phyloP scores from a whole-genome alignment of 345 rosid species.

The Eucalyptus regnans region DNA sequence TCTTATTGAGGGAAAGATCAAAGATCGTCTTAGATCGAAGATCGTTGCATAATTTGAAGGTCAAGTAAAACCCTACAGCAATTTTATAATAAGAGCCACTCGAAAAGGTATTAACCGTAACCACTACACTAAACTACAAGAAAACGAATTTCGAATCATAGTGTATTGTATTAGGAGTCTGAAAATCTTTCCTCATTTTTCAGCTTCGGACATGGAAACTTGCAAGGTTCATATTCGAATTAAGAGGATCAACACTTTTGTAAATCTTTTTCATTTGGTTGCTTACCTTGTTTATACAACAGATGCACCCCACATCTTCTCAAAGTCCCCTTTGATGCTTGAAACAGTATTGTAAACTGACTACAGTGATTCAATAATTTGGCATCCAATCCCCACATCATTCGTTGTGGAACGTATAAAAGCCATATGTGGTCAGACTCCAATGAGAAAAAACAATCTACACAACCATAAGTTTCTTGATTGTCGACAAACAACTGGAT shows the following conservation, averaged over 20 bases:
- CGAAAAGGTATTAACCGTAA: no score
- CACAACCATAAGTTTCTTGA: neutral
- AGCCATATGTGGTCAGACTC: neutral
- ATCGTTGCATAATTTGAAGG: no score
- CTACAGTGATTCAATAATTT: neutral
- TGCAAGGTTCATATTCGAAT: neutral
- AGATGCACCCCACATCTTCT: neutral
- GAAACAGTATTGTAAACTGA: no score
- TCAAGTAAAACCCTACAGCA: no score
- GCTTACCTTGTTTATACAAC: neutral
- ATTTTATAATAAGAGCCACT: no score
- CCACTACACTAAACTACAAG: neutral
- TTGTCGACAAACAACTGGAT: neutral
- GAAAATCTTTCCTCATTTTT: neutral
- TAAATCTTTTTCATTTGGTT: neutral
- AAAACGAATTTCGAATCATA: neutral
- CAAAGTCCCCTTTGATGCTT: neutral
- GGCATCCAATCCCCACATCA: neutral
- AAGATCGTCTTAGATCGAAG: no score
- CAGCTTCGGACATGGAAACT: neutral
- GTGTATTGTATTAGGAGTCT: no score
- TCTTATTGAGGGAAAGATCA: no score
- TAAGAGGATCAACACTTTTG: neutral
- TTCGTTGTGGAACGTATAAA: neutral
- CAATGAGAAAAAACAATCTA: neutral